A percentile compares a stretch with the other conserved stretches of the same genome.
Conservation (phyloP, 495 filamentous ascomycete species). For the Apiosordaria backusii region DNA sequence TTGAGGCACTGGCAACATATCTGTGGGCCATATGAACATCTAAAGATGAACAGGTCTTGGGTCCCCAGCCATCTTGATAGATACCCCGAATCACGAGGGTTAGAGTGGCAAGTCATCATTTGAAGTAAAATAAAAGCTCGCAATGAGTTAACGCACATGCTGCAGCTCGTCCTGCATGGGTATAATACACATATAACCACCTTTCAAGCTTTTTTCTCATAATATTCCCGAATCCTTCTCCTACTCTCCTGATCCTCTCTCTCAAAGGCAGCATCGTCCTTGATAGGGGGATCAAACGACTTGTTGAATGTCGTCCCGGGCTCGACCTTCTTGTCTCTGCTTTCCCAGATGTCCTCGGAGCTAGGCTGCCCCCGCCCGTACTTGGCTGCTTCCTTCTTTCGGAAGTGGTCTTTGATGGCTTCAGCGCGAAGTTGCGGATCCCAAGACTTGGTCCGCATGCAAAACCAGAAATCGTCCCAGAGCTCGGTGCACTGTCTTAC, state of each 20-base stretch:
- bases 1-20: too few relatives aligned
- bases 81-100: too few relatives aligned
- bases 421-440: slow-evolving; percentile 48
- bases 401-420: slow-evolving; percentile 66
- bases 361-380: slow-evolving; percentile 64
- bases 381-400: slow-evolving; percentile 62
- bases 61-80: too few relatives aligned
- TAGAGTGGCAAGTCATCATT: too few relatives aligned
- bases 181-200: neutral
- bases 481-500: slow-evolving; percentile 71
- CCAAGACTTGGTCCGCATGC: slow-evolving; percentile 73
- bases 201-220: slow-evolving; percentile 7
- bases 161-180: neutral
- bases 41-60: too few relatives aligned
- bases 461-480: slow-evolving; percentile 92
- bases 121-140: too few relatives aligned
- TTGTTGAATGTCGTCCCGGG: slow-evolving; percentile 42
- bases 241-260: slow-evolving; percentile 50
- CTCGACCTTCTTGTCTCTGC: slow-evolving; percentile 51
- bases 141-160: too few relatives aligned
- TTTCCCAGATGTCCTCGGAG: slow-evolving; percentile 91
- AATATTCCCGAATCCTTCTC: slow-evolving; percentile 35
- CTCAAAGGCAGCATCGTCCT: slow-evolving; percentile 59
- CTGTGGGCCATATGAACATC: too few relatives aligned
- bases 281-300: slow-evolving; percentile 49